Conservation (phyloP, 2,329 filamentous ascomycete genomes). For the Ramularia collo-cygni region DNA sequence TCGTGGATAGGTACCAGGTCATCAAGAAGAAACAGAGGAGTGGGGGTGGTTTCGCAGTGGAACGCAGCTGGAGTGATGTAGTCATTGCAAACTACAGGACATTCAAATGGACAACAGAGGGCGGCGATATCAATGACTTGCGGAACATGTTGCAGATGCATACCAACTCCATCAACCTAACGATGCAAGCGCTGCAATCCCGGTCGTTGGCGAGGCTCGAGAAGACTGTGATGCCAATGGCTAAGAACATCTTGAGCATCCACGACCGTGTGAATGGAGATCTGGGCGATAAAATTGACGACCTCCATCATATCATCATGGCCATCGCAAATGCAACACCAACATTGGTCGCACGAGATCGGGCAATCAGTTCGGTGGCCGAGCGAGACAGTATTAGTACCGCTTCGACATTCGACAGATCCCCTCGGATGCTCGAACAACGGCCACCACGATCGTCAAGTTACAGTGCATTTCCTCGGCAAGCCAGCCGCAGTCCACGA, state of each 20-base stretch:
- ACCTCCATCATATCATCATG: slow-evolving; percentile 26
- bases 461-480: slow-evolving; percentile 9
- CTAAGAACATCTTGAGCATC: slow-evolving; percentile 26
- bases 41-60: slow-evolving; percentile 34
- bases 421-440: slow-evolving; percentile 5
- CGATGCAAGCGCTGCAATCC: slow-evolving; percentile 39
- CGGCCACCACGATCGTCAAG: slow-evolving; percentile 11
- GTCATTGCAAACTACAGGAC: slow-evolving; percentile 37
- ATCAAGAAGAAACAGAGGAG: slow-evolving; percentile 35
- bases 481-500: slow-evolving; percentile 4
- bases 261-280: slow-evolving; percentile 24
- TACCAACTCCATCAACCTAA: slow-evolving; percentile 34
- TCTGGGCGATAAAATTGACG: slow-evolving; percentile 24
- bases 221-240: slow-evolving; percentile 28
- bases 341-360: slow-evolving; percentile 10
- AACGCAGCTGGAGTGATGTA: slow-evolving; percentile 39
- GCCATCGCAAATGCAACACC: slow-evolving; percentile 21
- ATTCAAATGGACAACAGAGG: slow-evolving; percentile 42
- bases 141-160: slow-evolving; percentile 38
- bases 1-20: slow-evolving; percentile 41
- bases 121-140: slow-evolving; percentile 35
- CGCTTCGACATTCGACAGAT: slow-evolving; percentile 13
- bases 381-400: slow-evolving; percentile 15
- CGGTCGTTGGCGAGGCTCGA: slow-evolving; percentile 30
- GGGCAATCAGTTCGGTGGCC: slow-evolving; percentile 9